phyloP scores from a whole-genome alignment of 2,329 filamentous ascomycete genomes.

The Cadophora sp. region DNA sequence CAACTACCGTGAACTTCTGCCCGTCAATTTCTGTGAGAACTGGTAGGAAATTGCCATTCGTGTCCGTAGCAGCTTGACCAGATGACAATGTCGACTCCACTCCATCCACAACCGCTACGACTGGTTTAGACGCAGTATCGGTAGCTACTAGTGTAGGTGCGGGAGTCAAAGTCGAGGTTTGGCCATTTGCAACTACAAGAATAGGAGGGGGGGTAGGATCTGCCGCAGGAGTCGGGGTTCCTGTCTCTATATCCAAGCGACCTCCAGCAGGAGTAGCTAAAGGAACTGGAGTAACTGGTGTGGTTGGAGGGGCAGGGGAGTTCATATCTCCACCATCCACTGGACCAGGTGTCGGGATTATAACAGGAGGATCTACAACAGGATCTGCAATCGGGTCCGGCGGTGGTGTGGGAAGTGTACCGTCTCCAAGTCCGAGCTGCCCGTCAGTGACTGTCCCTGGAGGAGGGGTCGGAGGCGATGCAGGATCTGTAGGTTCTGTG shows the following conservation, averaged over 20 bases:
- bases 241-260: background rate
- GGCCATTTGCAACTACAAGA: conserved; percentile 14
- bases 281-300: background rate
- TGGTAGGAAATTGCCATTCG: conserved; percentile 16
- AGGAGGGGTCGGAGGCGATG: background rate
- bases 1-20: conserved; percentile 2
- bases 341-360: background rate
- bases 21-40: conserved; percentile 22
- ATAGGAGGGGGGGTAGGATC: conserved; percentile 10
- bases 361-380: background rate
- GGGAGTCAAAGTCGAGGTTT: conserved; percentile 19
- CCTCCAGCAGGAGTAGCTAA: conserved; percentile 15
- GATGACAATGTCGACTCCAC: background rate
- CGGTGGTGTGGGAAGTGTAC: background rate
- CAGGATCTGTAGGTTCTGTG: background rate
- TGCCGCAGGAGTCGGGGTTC: background rate
- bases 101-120: background rate
- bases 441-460: conserved; percentile 4
- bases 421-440: background rate
- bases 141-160: background rate
- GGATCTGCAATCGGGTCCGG: conserved; percentile 10
- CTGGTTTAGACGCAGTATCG: background rate
- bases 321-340: background rate
- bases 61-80: conserved; percentile 10
- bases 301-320: background rate